Conservation (phyloP, 106 monocot species). For the Hemerocallis citrina region DNA sequence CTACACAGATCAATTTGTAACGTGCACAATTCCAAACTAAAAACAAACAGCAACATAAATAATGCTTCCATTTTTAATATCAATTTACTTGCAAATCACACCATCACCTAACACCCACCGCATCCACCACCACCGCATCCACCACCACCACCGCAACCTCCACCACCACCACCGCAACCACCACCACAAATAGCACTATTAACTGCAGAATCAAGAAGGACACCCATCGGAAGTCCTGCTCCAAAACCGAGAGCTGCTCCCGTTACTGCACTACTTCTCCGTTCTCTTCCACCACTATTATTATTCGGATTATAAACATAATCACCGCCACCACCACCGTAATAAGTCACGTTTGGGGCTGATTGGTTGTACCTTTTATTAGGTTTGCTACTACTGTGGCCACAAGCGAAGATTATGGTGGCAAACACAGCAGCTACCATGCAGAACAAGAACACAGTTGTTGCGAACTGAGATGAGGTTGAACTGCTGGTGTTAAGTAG, state of each 20-base stretch:
- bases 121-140: background rate
- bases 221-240: background rate
- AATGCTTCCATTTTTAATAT: too few species aligned
- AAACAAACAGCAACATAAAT: too few species aligned
- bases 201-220: background rate
- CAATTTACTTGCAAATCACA: too few species aligned
- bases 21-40: too few species aligned
- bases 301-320: background rate
- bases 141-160: background rate
- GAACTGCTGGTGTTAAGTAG: too few species aligned
- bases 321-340: background rate
- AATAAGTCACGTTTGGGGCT: background rate
- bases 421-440: background rate
- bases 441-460: background rate
- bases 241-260: background rate
- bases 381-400: background rate
- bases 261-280: background rate
- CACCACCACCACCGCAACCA: background rate
- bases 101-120: background rate
- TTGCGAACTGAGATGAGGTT: background rate
- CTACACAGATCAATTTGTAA: too few species aligned
- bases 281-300: background rate
- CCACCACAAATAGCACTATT: background rate
- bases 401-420: background rate
- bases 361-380: background rate